Base-by-base conservation (phyloP, 1,284 basidiomycete species). In the Neonothopanus nambi region DNA sequence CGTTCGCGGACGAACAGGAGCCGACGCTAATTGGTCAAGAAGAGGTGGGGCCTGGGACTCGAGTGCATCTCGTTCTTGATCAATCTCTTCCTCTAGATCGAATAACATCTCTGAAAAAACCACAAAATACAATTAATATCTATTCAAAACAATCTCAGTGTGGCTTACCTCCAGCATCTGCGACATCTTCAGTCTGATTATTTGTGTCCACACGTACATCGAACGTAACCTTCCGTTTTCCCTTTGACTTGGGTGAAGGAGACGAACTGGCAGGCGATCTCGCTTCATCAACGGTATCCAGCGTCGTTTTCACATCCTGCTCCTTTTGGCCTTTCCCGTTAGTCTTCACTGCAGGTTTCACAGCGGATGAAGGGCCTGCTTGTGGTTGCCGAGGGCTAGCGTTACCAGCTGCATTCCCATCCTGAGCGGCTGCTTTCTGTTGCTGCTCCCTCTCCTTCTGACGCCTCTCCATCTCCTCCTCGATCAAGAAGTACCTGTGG, bases 181-280 rank as follows among this genome's bases (percentile, higher is more conserved):
- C 57, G 5, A 15, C 24, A 55, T 48, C 59, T 54, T 18, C 36
- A 21, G 24, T 62, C 65, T 42, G 67, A 51, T 67, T 63, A 51
- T 66, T 68, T 36, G 62, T 60, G 42, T 76, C 73, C 51, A 79
- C 79, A 63, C 84, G 72, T 46, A 87, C 78, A 58, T 89, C 80
- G 61, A 91, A 91, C 8, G 86, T 89, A 18, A 91, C 87, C 65
- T 84, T 87, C 52, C 84, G 73, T 63, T 82, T 86, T 36, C 75
- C 78, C 63, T 82, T 87, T 28, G 66, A 54, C 36, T 60, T 62
- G 21, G 58, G 44, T n/a, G 61, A 55, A 28, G 52, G 40, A 8
- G 45, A 30, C 18, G 43, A 21, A 70, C 65, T 57, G 64, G 61
- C 21, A 63, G 52, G 48, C 52, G 20, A 43, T 50, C 20, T 59